Base-by-base conservation (phyloP, 1,284 basidiomycete genomes). In the Volvariella surrecta region DNA sequence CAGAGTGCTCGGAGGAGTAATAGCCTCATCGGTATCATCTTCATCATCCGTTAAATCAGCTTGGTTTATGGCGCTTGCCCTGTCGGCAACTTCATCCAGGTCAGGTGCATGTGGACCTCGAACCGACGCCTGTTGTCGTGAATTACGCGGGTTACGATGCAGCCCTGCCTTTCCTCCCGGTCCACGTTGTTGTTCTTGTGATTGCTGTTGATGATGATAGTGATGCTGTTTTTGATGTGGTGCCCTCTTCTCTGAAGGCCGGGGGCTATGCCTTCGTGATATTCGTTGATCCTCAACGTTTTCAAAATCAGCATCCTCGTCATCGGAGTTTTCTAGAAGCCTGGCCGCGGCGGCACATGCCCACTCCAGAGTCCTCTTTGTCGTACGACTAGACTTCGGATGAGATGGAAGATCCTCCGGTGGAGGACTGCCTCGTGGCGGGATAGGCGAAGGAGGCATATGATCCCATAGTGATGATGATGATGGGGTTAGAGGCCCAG, bases 381-480 rank as follows among this genome's bases (percentile, higher is more conserved):
- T 65, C 58, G 44, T 60, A 59, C 43, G 58, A 61, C 50, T 64
- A 71, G 41, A 65, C 67, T 50, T 64, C 71, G 41, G 65, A 67
- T 46, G 76, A 79, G 35, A 76, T 75, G 50, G 81, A 60, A 39
- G 73, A 66, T 28, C 72, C 72, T 34, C 64, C 6, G 67, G 60
- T 2, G 68, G 67, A 7, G 76, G 70, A 51, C 72, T 74, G 41
- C 66, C 64, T 4, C 71, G 66, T 2, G 75, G 68, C 1, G 63
- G 64, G 21, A 75, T 57, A 0, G 82, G 82, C 0, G 80, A 83
- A 0, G 80, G 82, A 40, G 78, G 81, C 81, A 84, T 84, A 54
- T 70, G 74, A 52, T 83, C 79, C 78, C 79, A 85, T 1, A 74
- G 60, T 9, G 30, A 31, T 31, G 9, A 9, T 31, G 9, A 9